A percentile compares a stretch with the other conserved stretches of the same genome.
Conservation (phyloP, 148 eudicot genomes). For the Nyssa sinensis region DNA sequence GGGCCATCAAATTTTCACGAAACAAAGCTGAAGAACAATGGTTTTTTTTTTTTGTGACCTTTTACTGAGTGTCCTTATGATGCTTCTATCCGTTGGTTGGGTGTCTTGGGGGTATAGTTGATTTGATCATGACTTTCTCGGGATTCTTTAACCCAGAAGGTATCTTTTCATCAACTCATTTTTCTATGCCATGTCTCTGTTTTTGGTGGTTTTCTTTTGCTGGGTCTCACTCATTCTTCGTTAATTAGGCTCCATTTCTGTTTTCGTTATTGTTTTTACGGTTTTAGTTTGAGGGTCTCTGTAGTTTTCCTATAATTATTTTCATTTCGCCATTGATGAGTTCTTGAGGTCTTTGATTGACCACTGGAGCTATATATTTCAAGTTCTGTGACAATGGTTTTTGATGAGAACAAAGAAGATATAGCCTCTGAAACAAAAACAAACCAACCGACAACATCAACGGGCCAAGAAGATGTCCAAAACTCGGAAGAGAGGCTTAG, state of each 20-base stretch:
- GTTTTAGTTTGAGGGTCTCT: background rate
- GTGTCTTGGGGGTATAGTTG: constrained; percentile 7
- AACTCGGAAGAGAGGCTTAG: constrained; percentile 24
- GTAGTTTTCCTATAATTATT: background rate
- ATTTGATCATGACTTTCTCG: constrained; percentile 12
- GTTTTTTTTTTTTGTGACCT: background rate
- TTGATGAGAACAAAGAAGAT: constrained; percentile 15
- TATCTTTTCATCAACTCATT: background rate
- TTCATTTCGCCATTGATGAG: background rate
- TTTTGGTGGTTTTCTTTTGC: no score
- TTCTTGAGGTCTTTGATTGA: background rate
- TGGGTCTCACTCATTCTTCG: no score
- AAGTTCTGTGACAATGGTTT: constrained; percentile 22
- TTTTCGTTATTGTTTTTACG: background rate
- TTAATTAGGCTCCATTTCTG: no score
- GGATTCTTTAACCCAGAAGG: constrained; percentile 9
- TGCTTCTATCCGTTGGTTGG: background rate
- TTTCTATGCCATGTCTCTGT: no score
- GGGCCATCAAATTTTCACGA: background rate
- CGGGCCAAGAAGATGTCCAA: constrained; percentile 15
- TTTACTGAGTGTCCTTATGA: constrained; percentile 7
- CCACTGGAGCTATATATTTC: constrained; percentile 2
- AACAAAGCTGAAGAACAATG: background rate
- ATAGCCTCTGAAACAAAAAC: constrained; percentile 17
- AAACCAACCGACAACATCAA: constrained; percentile 19